Conservation (phyloP, 345 rosid genomes). For the Eucalyptus erythrocorys region DNA sequence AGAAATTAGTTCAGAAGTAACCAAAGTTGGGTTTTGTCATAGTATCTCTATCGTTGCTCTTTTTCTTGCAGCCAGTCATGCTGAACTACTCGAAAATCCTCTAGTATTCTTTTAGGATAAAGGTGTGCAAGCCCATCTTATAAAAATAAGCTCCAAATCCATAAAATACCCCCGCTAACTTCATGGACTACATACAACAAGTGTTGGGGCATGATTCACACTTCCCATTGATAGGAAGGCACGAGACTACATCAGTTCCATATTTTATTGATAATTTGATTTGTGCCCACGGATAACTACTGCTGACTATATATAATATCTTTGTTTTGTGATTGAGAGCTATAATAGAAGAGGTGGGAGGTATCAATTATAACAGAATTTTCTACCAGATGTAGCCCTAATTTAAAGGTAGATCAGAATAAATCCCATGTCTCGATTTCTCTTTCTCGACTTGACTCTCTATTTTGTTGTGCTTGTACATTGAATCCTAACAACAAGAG, state of each 20-base stretch:
- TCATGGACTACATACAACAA: neutral
- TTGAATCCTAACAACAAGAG: neutral
- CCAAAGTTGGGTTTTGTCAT: neutral
- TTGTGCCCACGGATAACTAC: too few relatives aligned
- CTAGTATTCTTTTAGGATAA: neutral
- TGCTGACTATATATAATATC: too few relatives aligned
- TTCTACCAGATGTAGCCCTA: accelerated
- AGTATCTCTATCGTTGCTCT: neutral
- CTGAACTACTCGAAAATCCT: neutral
- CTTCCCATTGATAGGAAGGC: too few relatives aligned
- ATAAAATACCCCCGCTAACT: neutral
- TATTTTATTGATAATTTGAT: too few relatives aligned
- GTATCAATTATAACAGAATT: too few relatives aligned
- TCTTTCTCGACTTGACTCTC: too few relatives aligned
- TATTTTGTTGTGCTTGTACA: neutral
- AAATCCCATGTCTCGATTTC: too few relatives aligned
- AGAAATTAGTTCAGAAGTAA: neutral
- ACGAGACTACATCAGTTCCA: accelerated
- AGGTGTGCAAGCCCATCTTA: neutral
- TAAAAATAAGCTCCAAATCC: neutral
- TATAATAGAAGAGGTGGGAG: too few relatives aligned
- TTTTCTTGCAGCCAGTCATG: neutral
- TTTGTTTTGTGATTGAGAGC: too few relatives aligned
- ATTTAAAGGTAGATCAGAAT: accelerated
- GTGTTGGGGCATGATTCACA: accelerated